Evolutionary conservation across 2,329 filamentous ascomycete genomes (phyloP), one percentile per base, ranked within the genome.

Genomic region (Fusarium siculi): DNA sequence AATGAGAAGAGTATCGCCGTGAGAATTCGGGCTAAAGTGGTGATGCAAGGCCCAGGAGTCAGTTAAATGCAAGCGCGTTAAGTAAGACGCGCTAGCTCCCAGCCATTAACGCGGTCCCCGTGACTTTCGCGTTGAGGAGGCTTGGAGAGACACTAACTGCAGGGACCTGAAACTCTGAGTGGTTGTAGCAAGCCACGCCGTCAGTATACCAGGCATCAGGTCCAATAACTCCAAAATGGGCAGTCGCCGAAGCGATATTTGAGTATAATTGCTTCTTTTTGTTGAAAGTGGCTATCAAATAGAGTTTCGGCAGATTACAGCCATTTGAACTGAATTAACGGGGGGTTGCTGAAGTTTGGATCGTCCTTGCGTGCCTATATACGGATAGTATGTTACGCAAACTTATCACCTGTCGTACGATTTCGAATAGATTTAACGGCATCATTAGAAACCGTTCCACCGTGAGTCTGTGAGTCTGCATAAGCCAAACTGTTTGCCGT

Each of bases 41-140:
- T 65, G 72, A 72, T 71, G 68, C 65, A 72, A 66, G 72, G 49
- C 49, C 60, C 46, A 68, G 66, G 58, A 60, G 70, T 68, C 64
- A 54, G 60, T 56, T 60, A 46, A 42, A 54, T 61, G 64, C 50
- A 39, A 28, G 57, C 73, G 75, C 74, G 74, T 69, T 64, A 34
- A 65, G 50, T 63, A 63, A 50, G 70, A 76, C 76, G 76, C 76
- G 76, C 55, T 65, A 49, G 61, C 32, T 55, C 25, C 40, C 52
- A 69, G 56, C 63, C 61, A 69, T 75, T 72, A 68, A 76, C 72
- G 69, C 74, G 73, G 53, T 63, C 47, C 68, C 68, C 59, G 73
- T 77, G 73, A 70, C 66, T 75, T 69, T 75, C 74, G 76, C 58
- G 75, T 74, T 59, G 19, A 53, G 50, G 52, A 59, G 59, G 39